These are phyloP conservation scores for Pseudocercospora pini-densiflorae DNA, from an alignment of 2,329 filamentous ascomycete genomes.

Conservation along the genomic window DNA sequence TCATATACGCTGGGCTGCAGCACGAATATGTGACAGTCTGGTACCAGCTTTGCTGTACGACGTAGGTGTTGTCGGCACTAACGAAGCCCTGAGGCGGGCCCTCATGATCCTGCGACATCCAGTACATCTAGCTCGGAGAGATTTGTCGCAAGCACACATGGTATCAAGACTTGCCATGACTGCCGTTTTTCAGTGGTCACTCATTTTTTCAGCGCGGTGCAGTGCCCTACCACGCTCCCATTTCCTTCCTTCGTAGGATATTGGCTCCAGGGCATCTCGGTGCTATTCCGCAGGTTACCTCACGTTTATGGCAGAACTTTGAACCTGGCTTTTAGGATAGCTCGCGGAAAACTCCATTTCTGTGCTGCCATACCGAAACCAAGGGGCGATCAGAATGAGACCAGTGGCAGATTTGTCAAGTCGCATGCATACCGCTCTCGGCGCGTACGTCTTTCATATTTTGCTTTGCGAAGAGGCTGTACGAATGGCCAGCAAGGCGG, in stretches of 20 bases:
- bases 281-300: background rate
- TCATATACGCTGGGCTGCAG: background rate
- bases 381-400: background rate
- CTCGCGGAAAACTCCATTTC: background rate
- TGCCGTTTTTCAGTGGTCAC: no score
- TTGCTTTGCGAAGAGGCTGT: background rate
- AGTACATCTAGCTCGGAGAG: no score
- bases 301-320: background rate
- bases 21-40: no score
- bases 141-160: no score
- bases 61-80: no score
- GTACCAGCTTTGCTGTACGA: no score
- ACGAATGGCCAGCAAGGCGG: background rate
- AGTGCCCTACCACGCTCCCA: no score
- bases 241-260: no score
- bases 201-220: no score
- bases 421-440: background rate
- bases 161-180: no score
- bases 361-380: background rate
- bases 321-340: background rate
- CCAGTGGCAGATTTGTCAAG: background rate
- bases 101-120: no score
- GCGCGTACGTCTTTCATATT: background rate
- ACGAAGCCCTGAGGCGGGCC: no score
- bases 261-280: background rate